Base-by-base conservation (phyloP, 768 basidiomycete genomes). In the Naganishia onofrii region DNA sequence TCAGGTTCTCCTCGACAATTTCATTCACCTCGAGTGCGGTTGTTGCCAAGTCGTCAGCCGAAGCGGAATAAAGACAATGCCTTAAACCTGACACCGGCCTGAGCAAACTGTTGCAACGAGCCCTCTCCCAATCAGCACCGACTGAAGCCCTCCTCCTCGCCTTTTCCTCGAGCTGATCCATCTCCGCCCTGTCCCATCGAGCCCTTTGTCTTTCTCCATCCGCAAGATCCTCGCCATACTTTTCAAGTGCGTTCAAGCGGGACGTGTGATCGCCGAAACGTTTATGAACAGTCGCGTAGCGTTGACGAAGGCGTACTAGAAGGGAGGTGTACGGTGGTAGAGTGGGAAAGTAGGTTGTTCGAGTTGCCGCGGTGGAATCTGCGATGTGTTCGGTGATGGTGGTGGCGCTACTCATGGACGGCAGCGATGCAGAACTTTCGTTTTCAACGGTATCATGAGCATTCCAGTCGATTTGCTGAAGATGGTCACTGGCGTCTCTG, bases 131-230 rank as follows among this genome's bases (percentile, higher is more conserved):
- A 23, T 17, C 57, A 13, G 10, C 42, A 73, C 63, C 46, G 21
- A 70, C 72, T 63, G 57, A 76, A 36, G 78, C 77, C 32, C 74
- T 68, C 26, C 77, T 55, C 2, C 77, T 66, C 3, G 76, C 75
- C 67, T 69, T 74, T 48, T 79, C 76, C 42, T 71, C 73, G 17
- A 70, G 63, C 32, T 74, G 66, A 26, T 74, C 74, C 26, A 74
- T 55, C 38, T 79, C 79, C 12, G 77, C 58, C 19, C 66, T 55
- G 46, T 79, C 76, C 32, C 78, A 71, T 76, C 75, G 77, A 48
- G 67, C 23, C 38, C 78, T 66, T 67, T 79, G 79, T 29, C 75
- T 71, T 64, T 81, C 78, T 56, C 81, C 81, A 13, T 76, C 68
- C 63, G 80, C 76, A 70, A 79, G 71, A 79, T 74, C 55, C 72